Conservation (phyloP, 352 stramenopile genomes). For the Thalassiosira sp. region DNA sequence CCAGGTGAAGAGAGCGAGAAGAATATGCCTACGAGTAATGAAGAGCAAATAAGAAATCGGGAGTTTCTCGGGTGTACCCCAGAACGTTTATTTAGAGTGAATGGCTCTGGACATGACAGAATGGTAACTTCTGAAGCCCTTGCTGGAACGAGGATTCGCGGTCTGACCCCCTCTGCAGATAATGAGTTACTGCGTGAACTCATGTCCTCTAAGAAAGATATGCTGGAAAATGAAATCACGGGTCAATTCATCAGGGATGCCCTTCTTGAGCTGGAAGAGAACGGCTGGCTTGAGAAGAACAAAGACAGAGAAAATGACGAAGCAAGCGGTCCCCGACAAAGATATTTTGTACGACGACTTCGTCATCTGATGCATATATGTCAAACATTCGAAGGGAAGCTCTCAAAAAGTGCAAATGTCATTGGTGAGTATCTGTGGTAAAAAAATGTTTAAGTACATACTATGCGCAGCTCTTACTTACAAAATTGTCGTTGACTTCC, state of each 20-base stretch:
- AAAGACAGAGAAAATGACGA: conserved; percentile 18
- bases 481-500: not conserved
- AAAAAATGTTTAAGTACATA: not conserved
- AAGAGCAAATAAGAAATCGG: conserved; percentile 19
- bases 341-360: conserved; percentile 66
- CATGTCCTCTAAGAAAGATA: conserved; percentile 76
- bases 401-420: conserved; percentile 45
- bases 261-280: conserved; percentile 57
- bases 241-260: conserved; percentile 66
- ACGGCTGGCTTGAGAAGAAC: conserved; percentile 52
- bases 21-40: not conserved
- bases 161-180: conserved; percentile 64
- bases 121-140: conserved; percentile 70
- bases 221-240: conserved; percentile 77
- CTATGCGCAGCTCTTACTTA: not conserved
- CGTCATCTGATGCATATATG: conserved; percentile 81
- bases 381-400: conserved; percentile 59
- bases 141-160: conserved; percentile 74
- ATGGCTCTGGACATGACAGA: conserved; percentile 31
- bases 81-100: conserved; percentile 76
- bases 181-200: conserved; percentile 67
- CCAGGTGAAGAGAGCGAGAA: conserved; percentile 29
- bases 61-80: conserved; percentile 81
- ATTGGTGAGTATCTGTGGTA: conserved; percentile 31
- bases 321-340: conserved; percentile 1